A percentile compares a stretch with the other conserved stretches of the same genome.
Evolutionary conservation across 495 filamentous ascomycete genomes (phyloP).

Genomic region (Aspergillus olivimuriae): DNA sequence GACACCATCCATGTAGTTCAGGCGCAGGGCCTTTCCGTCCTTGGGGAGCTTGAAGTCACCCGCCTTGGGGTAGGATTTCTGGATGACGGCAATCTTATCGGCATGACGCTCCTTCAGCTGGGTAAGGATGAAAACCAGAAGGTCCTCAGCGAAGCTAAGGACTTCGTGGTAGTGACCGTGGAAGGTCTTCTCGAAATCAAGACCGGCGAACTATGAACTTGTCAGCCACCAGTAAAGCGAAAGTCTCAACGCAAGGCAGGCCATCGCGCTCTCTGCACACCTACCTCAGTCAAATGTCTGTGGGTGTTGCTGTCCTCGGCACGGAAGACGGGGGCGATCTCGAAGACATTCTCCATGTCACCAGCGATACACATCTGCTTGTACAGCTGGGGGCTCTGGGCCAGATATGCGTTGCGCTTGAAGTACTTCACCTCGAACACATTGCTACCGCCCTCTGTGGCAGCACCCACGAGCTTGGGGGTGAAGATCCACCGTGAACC

Average conservation of each 20-base stretch:
- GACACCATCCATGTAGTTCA: slow-evolving; percentile 83
- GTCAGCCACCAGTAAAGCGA: slow-evolving; percentile 2
- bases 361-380: slow-evolving; percentile 96
- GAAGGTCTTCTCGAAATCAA: slow-evolving; percentile 98
- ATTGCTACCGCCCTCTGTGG: slow-evolving; percentile 88
- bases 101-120: slow-evolving; percentile 62
- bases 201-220: slow-evolving; percentile 65
- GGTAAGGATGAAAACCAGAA: slow-evolving; percentile 84
- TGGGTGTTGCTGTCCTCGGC: slow-evolving; percentile 97
- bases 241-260: slow-evolving; percentile 6
- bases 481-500: slow-evolving; percentile 86
- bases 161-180: slow-evolving; percentile 85
- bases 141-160: slow-evolving; percentile 68
- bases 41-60: slow-evolving; percentile 52
- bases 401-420: slow-evolving; percentile 74
- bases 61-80: slow-evolving; percentile 50
- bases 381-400: slow-evolving; percentile 92
- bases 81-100: slow-evolving; percentile 61
- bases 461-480: slow-evolving; percentile 81
- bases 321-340: slow-evolving; percentile 87
- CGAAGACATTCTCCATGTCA: slow-evolving; percentile 83
- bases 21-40: slow-evolving; percentile 68
- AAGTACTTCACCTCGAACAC: slow-evolving; percentile 94
- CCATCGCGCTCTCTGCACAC: slow-evolving; percentile 48
- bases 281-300: slow-evolving; percentile 84